Percentiles rank a stretch among this genome's conserved stretches.
phyloP scores from a whole-genome alignment of 768 basidiomycete genomes.

The Auricularia auricula-judae region DNA sequence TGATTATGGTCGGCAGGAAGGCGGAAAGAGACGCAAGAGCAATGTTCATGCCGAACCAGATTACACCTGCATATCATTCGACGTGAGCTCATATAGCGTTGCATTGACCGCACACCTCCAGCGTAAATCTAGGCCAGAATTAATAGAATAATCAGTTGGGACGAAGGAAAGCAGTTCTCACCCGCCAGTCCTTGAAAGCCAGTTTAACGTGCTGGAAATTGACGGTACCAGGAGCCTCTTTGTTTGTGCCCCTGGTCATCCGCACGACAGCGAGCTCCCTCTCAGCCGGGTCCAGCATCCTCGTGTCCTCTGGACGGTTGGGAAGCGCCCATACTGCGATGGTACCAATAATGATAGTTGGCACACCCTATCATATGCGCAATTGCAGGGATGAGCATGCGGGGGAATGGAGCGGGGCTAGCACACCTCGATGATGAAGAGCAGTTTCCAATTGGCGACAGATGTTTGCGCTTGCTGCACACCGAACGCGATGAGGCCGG shows the following conservation, averaged over 20 bases:
- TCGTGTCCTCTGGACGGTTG: conserved; percentile 60
- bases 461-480: conserved; percentile 43
- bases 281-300: conserved; percentile 38
- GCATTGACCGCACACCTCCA: background rate
- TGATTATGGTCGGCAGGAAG: conserved; percentile 75
- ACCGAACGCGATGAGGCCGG: conserved; percentile 75
- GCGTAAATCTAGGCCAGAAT: too few relatives aligned
- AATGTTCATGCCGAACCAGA: conserved; percentile 70
- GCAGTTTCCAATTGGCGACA: too few relatives aligned
- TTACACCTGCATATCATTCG: conserved; percentile 23
- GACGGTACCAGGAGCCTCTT: conserved; percentile 5
- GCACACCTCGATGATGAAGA: too few relatives aligned
- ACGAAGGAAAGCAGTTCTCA: conserved; percentile 16
- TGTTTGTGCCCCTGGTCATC: background rate
- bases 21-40: conserved; percentile 72
- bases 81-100: too few relatives aligned
- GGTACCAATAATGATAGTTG: conserved; percentile 53
- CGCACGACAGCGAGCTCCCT: conserved; percentile 10
- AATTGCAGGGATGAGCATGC: background rate
- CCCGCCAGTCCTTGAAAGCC: conserved; percentile 66
- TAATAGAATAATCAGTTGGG: too few relatives aligned
- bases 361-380: conserved; percentile 40
- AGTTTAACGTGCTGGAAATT: conserved; percentile 44
- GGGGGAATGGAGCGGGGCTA: too few relatives aligned
- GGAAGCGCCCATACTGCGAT: conserved; percentile 48